These are phyloP conservation scores for Volutella citrinella DNA, from an alignment of 2,329 filamentous ascomycete genomes.

Conservation along the genomic window DNA sequence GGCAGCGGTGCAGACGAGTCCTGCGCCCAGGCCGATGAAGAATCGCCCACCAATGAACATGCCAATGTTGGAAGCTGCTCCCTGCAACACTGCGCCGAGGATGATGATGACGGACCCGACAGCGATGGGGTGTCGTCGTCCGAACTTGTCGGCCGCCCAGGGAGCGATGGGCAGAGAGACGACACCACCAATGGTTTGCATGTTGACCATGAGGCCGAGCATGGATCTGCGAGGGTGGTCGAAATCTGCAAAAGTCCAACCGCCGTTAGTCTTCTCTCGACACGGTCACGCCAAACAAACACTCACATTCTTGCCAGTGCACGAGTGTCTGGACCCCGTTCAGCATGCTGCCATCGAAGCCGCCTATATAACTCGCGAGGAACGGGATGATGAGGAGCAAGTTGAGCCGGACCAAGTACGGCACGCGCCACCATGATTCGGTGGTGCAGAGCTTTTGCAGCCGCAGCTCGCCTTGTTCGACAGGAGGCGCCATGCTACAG, in stretches of 20 bases:
- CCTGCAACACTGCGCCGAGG: constrained; percentile 23
- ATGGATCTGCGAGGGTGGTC: constrained; percentile 24
- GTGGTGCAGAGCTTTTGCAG: neutral
- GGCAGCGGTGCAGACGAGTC: constrained; percentile 24
- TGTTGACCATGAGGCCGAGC: constrained; percentile 28
- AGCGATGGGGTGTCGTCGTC: constrained; percentile 19
- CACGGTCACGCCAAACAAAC: constrained; percentile 9
- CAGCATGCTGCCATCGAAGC: constrained; percentile 34
- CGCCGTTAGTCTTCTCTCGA: too few species aligned
- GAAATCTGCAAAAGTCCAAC: constrained; percentile 31
- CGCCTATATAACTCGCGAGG: constrained; percentile 34
- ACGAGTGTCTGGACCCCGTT: constrained; percentile 35
- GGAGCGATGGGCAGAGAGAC: constrained; percentile 28
- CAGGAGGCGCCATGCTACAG: too few species aligned
- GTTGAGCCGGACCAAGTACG: constrained; percentile 4
- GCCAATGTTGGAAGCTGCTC: constrained; percentile 14
- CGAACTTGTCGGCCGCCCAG: constrained; percentile 32
- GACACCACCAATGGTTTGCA: constrained; percentile 31
- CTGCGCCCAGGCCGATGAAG: constrained; percentile 27
- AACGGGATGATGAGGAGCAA: constrained; percentile 32
- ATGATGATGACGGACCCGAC: constrained; percentile 17
- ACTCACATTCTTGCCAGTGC: constrained; percentile 38
- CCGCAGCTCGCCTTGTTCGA: neutral
- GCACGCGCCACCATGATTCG: constrained; percentile 4
- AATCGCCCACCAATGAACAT: constrained; percentile 29